Conservation (phyloP, 2,329 filamentous ascomycete genomes). For the Cladorrhinum sp. region DNA sequence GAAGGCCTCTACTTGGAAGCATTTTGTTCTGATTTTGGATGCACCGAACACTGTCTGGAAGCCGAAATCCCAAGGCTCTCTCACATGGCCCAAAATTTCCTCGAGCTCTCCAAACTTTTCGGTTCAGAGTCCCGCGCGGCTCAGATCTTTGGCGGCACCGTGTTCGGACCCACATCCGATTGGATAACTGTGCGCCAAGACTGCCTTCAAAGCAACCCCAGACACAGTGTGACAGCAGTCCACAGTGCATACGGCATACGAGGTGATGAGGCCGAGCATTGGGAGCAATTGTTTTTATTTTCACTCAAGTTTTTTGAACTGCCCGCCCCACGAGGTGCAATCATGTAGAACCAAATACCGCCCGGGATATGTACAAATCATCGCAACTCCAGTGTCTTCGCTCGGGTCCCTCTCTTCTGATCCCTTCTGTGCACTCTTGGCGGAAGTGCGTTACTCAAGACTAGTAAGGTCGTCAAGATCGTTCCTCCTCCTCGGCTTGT, state of each 20-base stretch:
- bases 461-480: slow-evolving; percentile 65
- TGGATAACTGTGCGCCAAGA: background rate
- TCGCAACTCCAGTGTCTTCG: background rate
- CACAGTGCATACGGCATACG: background rate
- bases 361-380: background rate
- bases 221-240: background rate
- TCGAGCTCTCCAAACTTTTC: background rate
- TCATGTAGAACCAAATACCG: background rate
- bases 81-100: background rate
- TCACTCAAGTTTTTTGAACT: background rate
- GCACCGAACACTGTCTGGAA: slow-evolving; percentile 12
- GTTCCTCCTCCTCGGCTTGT: slow-evolving; percentile 56
- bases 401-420: background rate
- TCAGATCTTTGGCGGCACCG: background rate
- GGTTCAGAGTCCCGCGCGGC: background rate
- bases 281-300: too few species aligned
- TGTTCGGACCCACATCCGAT: background rate
- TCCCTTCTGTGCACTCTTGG: too few species aligned
- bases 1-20: slow-evolving; percentile 54
- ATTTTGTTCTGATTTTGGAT: slow-evolving; percentile 35
- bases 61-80: background rate
- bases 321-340: background rate
- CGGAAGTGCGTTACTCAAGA: slow-evolving; percentile 61
- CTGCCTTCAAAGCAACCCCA: background rate
- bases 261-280: background rate